Evolutionary conservation across 495 filamentous ascomycete genomes (phyloP).

Genomic region (Schizothecium vesticola): DNA sequence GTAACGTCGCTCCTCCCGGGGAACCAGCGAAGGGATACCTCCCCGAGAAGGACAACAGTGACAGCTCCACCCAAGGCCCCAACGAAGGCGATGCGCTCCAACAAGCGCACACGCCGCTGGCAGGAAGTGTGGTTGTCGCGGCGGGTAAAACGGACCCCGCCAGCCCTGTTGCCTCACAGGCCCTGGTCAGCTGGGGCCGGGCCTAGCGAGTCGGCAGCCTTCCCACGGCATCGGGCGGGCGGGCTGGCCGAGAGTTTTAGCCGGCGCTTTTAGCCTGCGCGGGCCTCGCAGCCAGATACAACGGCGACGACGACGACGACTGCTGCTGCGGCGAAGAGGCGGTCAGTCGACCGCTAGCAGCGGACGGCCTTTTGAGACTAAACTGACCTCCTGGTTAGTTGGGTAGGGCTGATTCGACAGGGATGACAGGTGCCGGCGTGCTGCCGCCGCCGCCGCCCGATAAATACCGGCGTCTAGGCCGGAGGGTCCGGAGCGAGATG

Average conservation of each 20-base stretch:
- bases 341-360: not conserved
- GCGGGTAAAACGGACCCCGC: not conserved
- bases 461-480: not conserved
- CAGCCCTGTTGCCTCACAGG: not conserved
- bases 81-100: not conserved
- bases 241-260: not conserved
- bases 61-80: not conserved
- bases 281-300: not conserved
- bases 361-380: not conserved
- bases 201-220: not conserved
- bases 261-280: not conserved
- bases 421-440: not conserved
- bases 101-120: not conserved
- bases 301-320: not conserved
- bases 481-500: not conserved
- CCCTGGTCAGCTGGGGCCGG: not conserved
- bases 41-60: not conserved
- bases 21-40: not conserved
- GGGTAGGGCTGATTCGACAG: not conserved
- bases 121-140: not conserved
- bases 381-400: no score
- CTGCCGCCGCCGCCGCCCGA: not conserved
- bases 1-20: not conserved
- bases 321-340: not conserved
- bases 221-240: not conserved